Base-by-base conservation (phyloP, 768 basidiomycete genomes). In the Lepiota venenata region DNA sequence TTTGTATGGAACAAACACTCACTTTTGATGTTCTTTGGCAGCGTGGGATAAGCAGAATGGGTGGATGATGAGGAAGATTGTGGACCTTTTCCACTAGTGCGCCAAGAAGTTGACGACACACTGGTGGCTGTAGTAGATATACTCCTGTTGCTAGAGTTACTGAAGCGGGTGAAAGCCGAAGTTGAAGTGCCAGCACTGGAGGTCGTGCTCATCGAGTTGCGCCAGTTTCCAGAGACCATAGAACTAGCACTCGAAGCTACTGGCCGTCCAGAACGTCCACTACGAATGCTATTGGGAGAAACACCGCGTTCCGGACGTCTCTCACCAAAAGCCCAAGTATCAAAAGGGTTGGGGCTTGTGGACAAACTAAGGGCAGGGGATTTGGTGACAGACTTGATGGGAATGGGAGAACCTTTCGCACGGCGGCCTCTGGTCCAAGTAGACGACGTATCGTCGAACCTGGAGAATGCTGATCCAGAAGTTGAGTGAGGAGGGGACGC, bases 1-100 rank as follows among this genome's bases (percentile, higher is more conserved):
- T 35, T 41, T 12, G 22, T 38, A 43, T 46, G 27, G 58, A 29
- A 22, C 14, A 51, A 11, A 47, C 5, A 80, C 87, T 69, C 64
- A 93, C 91, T 74, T 79, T 93, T 93, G 77, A 93, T 76, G 69
- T 91, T 93, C 76, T 79, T 84, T 50, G 84, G 82, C 18, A 79
- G 60, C 18, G 69, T 58, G 40, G 69, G 50, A 57, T 70, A 66
- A 44, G 66, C 54, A 43, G 63, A 62, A 60, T 66, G 63, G 52
- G 58, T 64, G 54, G 61, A 66, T 53, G 63, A 57, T 36, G 67
- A 64, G 29, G 65, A 63, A 54, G 61, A 69, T 45, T 64, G 61
- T 32, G 68, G 61, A 14, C 70, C 64, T 58, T 75, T 74, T 59
- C 68, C 65, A 58, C 74, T 77, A 16, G 78, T 79, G 63, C 87